Base-by-base conservation (phyloP, 1,284 basidiomycete genomes). In the Boletus sp. region DNA sequence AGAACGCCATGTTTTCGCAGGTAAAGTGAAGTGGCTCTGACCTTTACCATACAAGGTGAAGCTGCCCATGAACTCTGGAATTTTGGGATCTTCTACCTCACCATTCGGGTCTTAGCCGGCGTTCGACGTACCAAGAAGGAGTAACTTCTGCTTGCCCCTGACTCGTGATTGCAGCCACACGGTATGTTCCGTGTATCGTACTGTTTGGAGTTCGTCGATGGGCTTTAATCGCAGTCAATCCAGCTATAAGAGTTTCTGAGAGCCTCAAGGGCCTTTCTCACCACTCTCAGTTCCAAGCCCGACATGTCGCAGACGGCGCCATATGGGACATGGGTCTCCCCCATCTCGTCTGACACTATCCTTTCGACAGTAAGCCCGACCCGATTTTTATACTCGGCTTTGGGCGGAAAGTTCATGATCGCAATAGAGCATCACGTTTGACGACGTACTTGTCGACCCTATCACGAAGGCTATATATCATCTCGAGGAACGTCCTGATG, bases 271-370 rank as follows among this genome's bases (percentile, higher is more conserved):
- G 2, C 33, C 46, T 21, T 11, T 28, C 37, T 23, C 16, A 17
- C 28, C 27, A 9, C 16, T 35, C 40, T 40, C 40, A 23, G 28
- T 25, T 19, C 30, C 1, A 14, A 23, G 30, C 16, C 6, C 10
- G 25, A 19, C 23, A 63, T 62, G 53, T 7, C 48, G n/a, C 9
- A 30, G 43, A n/a, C 21, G 25, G 76, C 76, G 25, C 75, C 74
- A 0, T 80, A 75, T 56, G 78, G 79, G 19, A 75, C 67, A 40
- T 79, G 78, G 78, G 60, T 54, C 1, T 78, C 77, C 1, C 74
- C 74, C 6, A 75, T 80, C 40, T 71, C 68, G 27, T 55, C 74
- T 1, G 72, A 75, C 27, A 71, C 70, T 16, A 66, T 79, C 19
- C 16, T 52, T 49, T 64, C 52, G 21, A 49, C 31, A 44, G 67